These are phyloP conservation scores for Rhododendron ovatum DNA, from an alignment of 148 eudicot species.

Conservation along the genomic window DNA sequence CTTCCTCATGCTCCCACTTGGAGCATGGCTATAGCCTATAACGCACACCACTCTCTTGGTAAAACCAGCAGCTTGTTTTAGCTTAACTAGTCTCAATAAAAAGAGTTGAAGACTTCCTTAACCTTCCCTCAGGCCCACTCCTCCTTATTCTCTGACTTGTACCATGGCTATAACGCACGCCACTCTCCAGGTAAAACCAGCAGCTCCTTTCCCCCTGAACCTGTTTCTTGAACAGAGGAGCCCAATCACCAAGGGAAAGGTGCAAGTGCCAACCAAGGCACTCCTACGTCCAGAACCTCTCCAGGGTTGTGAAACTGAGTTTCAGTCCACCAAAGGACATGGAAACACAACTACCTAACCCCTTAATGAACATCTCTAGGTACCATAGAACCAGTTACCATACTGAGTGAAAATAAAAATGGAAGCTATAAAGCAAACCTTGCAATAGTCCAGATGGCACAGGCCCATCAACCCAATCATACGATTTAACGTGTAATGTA, in stretches of 20 bases:
- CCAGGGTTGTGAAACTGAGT: neutral
- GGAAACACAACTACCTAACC: neutral
- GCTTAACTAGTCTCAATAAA: neutral
- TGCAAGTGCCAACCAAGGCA: neutral
- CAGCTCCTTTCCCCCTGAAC: neutral
- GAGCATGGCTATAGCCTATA: neutral
- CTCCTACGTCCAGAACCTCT: neutral
- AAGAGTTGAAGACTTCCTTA: neutral
- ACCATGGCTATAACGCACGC: neutral
- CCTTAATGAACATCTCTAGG: neutral
- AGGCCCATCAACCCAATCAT: constrained; percentile 84
- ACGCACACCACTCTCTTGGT: neutral
- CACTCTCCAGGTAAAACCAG: neutral
- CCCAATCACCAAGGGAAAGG: neutral
- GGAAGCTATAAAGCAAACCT: constrained; percentile 40
- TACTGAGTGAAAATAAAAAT: neutral
- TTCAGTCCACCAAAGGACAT: neutral
- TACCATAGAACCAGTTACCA: constrained; percentile 6
- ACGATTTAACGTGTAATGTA: constrained; percentile 67
- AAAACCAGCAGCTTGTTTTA: neutral
- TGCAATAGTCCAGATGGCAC: constrained; percentile 51
- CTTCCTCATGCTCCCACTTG: neutral
- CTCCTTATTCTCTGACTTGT: neutral
- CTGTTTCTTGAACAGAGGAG: neutral
- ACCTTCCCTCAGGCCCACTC: neutral